Evolutionary conservation across 2,329 filamentous ascomycete species (phyloP).

Genomic region (Xylariaceae sp.): DNA sequence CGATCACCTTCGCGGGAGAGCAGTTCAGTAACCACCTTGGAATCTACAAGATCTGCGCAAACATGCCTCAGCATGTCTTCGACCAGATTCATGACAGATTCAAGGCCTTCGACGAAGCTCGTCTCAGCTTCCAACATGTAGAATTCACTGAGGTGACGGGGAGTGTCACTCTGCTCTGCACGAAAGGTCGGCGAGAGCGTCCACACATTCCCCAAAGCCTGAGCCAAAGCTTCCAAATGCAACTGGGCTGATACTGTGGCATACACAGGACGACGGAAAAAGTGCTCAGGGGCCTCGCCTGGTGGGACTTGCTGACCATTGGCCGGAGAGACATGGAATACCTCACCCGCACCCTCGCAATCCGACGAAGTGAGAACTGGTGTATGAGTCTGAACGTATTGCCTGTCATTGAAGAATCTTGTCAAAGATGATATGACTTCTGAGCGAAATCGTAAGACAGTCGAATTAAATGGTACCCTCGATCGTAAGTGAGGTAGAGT

Average conservation of each 20-base stretch:
- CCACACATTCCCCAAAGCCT: slow-evolving; percentile 88
- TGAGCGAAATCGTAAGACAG: slow-evolving; percentile 78
- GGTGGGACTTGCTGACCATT: slow-evolving; percentile 28
- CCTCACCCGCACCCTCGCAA: slow-evolving; percentile 93
- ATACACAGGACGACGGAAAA: slow-evolving; percentile 87
- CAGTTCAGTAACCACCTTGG: slow-evolving; percentile 43
- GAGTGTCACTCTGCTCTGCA: slow-evolving; percentile 88
- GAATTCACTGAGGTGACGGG: slow-evolving; percentile 92
- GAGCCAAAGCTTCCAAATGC: slow-evolving; percentile 87
- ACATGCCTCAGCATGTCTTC: slow-evolving; percentile 69
- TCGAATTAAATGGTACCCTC: slow-evolving; percentile 74
- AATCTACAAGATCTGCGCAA: slow-evolving; percentile 33
- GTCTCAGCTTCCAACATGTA: slow-evolving; percentile 97
- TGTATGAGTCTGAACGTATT: slow-evolving; percentile 81
- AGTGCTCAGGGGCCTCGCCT: slow-evolving; percentile 44
- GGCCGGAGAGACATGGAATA: slow-evolving; percentile 65
- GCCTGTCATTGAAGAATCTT: slow-evolving; percentile 66
- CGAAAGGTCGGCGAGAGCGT: slow-evolving; percentile 90
- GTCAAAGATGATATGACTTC: slow-evolving; percentile 69
- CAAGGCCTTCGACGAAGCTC: slow-evolving; percentile 68
- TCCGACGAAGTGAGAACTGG: slow-evolving; percentile 95
- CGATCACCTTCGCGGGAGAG: slow-evolving; percentile 34
- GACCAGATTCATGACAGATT: slow-evolving; percentile 70
- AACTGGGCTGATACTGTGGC: slow-evolving; percentile 93
- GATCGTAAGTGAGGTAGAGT: slow-evolving; percentile 82